phyloP scores from a whole-genome alignment of 768 basidiomycete genomes.

The Leccinum subgranulosum region DNA sequence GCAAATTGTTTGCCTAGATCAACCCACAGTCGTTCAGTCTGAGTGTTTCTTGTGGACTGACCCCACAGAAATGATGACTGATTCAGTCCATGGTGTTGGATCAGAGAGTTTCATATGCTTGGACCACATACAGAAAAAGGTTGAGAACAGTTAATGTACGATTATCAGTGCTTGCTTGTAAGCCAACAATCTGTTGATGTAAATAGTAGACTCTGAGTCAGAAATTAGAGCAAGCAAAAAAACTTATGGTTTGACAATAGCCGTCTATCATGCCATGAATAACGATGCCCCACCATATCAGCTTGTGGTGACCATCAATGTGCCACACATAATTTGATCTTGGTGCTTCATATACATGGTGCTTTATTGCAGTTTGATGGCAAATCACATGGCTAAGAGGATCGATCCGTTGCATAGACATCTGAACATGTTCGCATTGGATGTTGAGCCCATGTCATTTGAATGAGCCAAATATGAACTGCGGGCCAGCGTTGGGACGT shows the following conservation, averaged over 20 bases:
- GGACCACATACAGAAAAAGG: slow-evolving; percentile 18
- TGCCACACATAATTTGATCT: slow-evolving; percentile 24
- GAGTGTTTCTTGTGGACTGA: slow-evolving; percentile 39
- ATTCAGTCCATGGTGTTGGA: slow-evolving; percentile 22
- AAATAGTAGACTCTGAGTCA: too few relatives aligned
- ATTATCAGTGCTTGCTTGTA: slow-evolving; percentile 28
- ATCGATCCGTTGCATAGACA: slow-evolving; percentile 8
- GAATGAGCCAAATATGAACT: slow-evolving; percentile 17
- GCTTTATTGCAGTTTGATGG: not conserved
- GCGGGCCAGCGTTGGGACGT: slow-evolving; percentile 15
- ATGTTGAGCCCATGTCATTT: slow-evolving; percentile 10
- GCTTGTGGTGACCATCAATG: slow-evolving; percentile 24
- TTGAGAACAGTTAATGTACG: slow-evolving; percentile 20
- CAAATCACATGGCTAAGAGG: not conserved
- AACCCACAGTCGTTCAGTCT: slow-evolving; percentile 45
- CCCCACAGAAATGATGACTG: slow-evolving; percentile 29
- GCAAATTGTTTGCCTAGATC: too few relatives aligned
- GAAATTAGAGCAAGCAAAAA: too few relatives aligned
- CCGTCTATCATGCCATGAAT: slow-evolving; percentile 30
- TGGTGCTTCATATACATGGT: slow-evolving; percentile 3
- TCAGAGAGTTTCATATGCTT: slow-evolving; percentile 20
- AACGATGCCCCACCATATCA: slow-evolving; percentile 24
- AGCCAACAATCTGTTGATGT: not conserved
- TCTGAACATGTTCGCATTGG: slow-evolving; percentile 9
- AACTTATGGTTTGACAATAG: slow-evolving; percentile 15